Evolutionary conservation across 2,329 filamentous ascomycete species (phyloP), one percentile per base, ranked within the genome.

Genomic region (Aspergillus sp.): DNA sequence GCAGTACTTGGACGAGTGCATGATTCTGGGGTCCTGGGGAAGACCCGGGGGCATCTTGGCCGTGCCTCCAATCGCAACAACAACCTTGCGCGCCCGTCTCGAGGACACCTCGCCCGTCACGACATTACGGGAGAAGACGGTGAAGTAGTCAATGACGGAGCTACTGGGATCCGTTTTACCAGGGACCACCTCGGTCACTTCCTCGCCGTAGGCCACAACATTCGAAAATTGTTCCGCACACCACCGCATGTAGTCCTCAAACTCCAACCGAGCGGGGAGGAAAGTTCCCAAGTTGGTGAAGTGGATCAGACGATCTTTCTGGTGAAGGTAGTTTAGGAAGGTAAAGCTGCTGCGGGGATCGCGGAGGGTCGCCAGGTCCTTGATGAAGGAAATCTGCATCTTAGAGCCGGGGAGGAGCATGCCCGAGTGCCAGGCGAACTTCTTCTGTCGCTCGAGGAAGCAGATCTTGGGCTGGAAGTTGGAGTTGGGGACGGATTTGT

Each of bases 341-440:
- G 91, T 97, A 68, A 97, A 97, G 58, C 90, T 79, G 53, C 88
- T 95, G 51, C 86, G 81, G 6, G 91, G 91, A 63, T 97, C 84
- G 45, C 91, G 80, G 54, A 95, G 76, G 4, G 88, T 93, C 4
- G 91, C 91, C 66, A 97, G 80, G 63, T 97, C 91, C 72, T 97
- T 97, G 71, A 97, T 79, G 72, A 95, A 97, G 7, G 88, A 94
- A 56, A 97, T 97, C 65, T 97, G 91, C 91, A 97, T 97, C 70
- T 86, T 90, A 41, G 90, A 88, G 5, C 90, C 90, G 0, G 90
- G 88, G 3, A 97, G 79, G 46, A 96, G 81, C 91, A 97, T 97
- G 47, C 91, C 91, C 0, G 89, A 83, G 67, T 97, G 91, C 91
- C 91, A 97, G 46, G 86, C 82, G 61, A 97, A 97, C 38, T 77